Base-by-base conservation (phyloP, 495 filamentous ascomycete species). In the Pseudomonodictys pantanalensis region DNA sequence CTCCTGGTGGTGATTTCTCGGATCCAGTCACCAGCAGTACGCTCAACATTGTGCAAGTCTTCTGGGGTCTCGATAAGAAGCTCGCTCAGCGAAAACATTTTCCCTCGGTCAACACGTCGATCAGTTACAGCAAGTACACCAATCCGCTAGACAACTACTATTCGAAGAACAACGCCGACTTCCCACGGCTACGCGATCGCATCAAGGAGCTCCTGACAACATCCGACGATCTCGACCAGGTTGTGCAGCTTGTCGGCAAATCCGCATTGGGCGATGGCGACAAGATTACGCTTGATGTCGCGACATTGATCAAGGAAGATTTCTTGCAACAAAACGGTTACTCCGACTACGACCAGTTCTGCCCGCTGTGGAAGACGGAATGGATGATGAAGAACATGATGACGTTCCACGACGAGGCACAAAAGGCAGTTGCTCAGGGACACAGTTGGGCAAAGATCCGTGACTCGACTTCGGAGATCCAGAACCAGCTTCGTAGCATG, bases 381-480 rank as follows among this genome's bases (percentile, higher is more conserved):
- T 99, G 95, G 83, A 97, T 99, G 93, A 99, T 99, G 93, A 96
- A 93, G 81, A 84, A 86, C 44, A 96, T 99, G 83, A 91, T 97
- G 84, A 88, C 85, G 49, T 99, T 91, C 81, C 90, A 96, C 66
- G 95, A 99, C 72, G 93, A 99, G 77, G 85, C 89, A 10, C 93
- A 97, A 74, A 97, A 96, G 80, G 92, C 91, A 1, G 77, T 99
- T 68, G 82, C 88, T 17, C 88, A 95, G 67, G 93, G 93, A 52
- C 86, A 89, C 69, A 87, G 75, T 73, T 99, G 93, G 93, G 74
- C 76, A 68, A 97, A 93, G 83, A 85, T 97, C 42, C 84, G 92
- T 52, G 93, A 97, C 62, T 84, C 88, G 25, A 98, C 93, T 0
- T 76, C 81, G 35, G 92, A 96, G 28, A 84, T 97, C 65, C 91